Base-by-base conservation (phyloP, 768 basidiomycete species). In the Suillus fuscotomentosus region DNA sequence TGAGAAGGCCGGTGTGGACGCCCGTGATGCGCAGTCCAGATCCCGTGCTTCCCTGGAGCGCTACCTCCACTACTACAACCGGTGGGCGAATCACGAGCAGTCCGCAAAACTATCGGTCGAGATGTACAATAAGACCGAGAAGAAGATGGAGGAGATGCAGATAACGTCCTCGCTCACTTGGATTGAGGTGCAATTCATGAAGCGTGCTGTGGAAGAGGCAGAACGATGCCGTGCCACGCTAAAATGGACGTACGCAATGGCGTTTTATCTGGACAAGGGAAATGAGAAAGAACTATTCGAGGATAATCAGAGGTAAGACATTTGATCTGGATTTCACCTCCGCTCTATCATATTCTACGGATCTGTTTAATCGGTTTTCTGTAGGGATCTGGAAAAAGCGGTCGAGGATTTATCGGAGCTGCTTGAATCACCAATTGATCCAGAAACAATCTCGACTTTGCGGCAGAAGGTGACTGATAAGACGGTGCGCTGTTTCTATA, bases 101-200 rank as follows among this genome's bases (percentile, higher is more conserved):
- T 97, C 96, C n/a, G 95, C 96, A 60, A 96, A 95, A 78, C 88
- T 99, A 60, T 95, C 97, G 20, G 76, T 92, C 17, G 95, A 98
- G 68, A 81, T 99, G 48, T 97, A 96, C 76, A 84, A 84, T 63
- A 95, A 95, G 81, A 98, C 97, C 14, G 96, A 99, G 84, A 95
- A 97, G 86, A 98, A 98, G 88, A 99, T 99, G 97, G 95, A 98
- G 77, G 95, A 97, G 78, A 97, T 99, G 91, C 97, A 99, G 81
- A 85, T 95, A 67, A 90, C 89, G 13, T 95, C 94, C 2, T 84
- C 88, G 62, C 79, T 99, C 45, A 95, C 95, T 2, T 99, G 97
- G 97, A 99, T 99, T 69, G 96, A 99, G 78, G 95, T 88, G 38
- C 97, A 99, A 78, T 99, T 99, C 78, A 96, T 97, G 85, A 95